Conservation (phyloP, 768 basidiomycete genomes). For the Psilocybe subaeruginosa region DNA sequence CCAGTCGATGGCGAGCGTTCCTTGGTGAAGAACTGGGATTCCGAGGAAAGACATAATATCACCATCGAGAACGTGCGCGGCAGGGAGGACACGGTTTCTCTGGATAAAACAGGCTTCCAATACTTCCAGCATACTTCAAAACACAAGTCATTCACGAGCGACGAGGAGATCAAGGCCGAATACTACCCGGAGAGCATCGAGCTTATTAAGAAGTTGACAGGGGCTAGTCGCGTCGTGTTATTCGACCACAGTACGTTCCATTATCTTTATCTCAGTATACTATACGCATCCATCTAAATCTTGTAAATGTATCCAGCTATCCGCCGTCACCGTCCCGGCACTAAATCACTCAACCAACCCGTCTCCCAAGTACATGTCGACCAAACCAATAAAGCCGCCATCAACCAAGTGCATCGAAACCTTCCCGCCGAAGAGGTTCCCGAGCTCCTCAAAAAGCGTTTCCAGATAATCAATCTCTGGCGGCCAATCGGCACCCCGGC, state of each 20-base stretch:
- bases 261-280: background rate
- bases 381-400: slow-evolving; percentile 49
- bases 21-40: slow-evolving; percentile 33
- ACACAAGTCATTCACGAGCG: slow-evolving; percentile 49
- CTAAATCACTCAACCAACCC: slow-evolving; percentile 40
- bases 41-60: slow-evolving; percentile 28
- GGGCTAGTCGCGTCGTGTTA: slow-evolving; percentile 56
- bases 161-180: slow-evolving; percentile 50
- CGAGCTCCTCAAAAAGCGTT: slow-evolving; percentile 47
- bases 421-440: slow-evolving; percentile 48
- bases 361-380: slow-evolving; percentile 52
- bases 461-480: slow-evolving; percentile 67
- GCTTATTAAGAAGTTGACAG: slow-evolving; percentile 60
- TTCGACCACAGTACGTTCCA: slow-evolving; percentile 65
- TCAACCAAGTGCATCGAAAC: slow-evolving; percentile 52
- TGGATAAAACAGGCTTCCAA: slow-evolving; percentile 59
- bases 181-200: slow-evolving; percentile 67
- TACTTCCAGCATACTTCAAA: slow-evolving; percentile 41
- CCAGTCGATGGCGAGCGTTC: slow-evolving; percentile 33
- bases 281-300: background rate
- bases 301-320: slow-evolving; percentile 30
- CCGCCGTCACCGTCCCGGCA: slow-evolving; percentile 42
- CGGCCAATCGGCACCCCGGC: slow-evolving; percentile 53
- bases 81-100: slow-evolving; percentile 43
- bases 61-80: slow-evolving; percentile 58